These are phyloP conservation scores for Barnettozyma siamensis DNA, from an alignment of 805 yeast genomes.

Conservation along the genomic window DNA sequence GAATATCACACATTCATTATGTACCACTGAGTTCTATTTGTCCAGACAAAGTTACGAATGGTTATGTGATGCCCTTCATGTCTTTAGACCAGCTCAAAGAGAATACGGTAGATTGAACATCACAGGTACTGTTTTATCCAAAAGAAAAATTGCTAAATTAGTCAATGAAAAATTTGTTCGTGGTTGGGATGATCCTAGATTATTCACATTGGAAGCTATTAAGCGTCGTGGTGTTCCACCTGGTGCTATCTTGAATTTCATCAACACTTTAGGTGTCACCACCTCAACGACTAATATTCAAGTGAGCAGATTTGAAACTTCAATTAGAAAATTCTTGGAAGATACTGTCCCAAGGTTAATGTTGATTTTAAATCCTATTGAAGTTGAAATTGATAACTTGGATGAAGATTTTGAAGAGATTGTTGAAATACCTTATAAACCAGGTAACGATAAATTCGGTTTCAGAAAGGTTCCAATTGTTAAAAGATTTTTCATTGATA, in stretches of 20 bases:
- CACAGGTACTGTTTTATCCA: slow-evolving; percentile 90
- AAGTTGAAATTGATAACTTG: slow-evolving; percentile 76
- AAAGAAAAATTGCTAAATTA: slow-evolving; percentile 91
- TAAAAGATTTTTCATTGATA: slow-evolving; percentile 75
- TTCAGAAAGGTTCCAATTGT: slow-evolving; percentile 71
- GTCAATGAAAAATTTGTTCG: slow-evolving; percentile 78
- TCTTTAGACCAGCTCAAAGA: slow-evolving; percentile 97
- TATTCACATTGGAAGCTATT: slow-evolving; percentile 89
- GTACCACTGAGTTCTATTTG: slow-evolving; percentile 91
- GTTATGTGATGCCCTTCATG: slow-evolving; percentile 93
- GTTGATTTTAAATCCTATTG: slow-evolving; percentile 86
- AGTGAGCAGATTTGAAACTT: slow-evolving; percentile 79
- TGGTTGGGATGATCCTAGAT: slow-evolving; percentile 98
- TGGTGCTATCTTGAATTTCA: slow-evolving; percentile 89
- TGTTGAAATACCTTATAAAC: slow-evolving; percentile 82
- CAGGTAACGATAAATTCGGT: slow-evolving; percentile 75
- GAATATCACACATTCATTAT: slow-evolving; percentile 90
- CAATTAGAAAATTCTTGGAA: slow-evolving; percentile 84
- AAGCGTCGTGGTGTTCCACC: slow-evolving; percentile 99
- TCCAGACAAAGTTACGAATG: slow-evolving; percentile 96
- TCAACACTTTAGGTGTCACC: slow-evolving; percentile 94
- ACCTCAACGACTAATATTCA: slow-evolving; percentile 91
- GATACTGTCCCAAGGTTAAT: slow-evolving; percentile 89
- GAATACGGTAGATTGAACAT: slow-evolving; percentile 96
- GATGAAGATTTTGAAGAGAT: slow-evolving; percentile 66